A percentile compares a stretch with the other conserved stretches of the same genome.
phyloP scores from a whole-genome alignment of 768 basidiomycete species.

The Mycena polygramma region DNA sequence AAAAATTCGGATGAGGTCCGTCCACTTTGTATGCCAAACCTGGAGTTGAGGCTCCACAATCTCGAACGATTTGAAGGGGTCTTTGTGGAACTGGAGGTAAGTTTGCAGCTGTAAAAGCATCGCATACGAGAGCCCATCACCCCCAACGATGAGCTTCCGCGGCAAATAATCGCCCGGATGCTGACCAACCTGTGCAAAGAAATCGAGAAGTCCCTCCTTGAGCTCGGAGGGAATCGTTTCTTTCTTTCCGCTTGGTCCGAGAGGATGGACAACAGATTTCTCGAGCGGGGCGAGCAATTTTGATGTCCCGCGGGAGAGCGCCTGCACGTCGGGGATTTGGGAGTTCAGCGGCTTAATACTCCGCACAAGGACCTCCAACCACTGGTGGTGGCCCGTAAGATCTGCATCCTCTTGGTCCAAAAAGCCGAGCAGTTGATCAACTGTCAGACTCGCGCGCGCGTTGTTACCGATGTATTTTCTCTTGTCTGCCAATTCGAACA shows the following conservation, averaged over 20 bases:
- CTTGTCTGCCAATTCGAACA: too few relatives aligned
- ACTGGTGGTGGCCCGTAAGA: too few relatives aligned
- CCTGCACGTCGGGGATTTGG: too few relatives aligned
- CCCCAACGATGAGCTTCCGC: slow-evolving; percentile 45
- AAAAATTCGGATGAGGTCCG: slow-evolving; percentile 33
- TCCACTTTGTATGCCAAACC: slow-evolving; percentile 39
- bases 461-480: too few relatives aligned
- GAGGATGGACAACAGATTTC: too few relatives aligned
- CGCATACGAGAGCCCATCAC: slow-evolving; percentile 54
- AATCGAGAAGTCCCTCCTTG: slow-evolving; percentile 6
- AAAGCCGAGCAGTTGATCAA: too few relatives aligned
- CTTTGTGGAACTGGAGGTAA: slow-evolving; percentile 36
- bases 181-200: slow-evolving; percentile 26
- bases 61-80: slow-evolving; percentile 33
- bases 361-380: too few relatives aligned
- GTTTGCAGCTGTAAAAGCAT: slow-evolving; percentile 35
- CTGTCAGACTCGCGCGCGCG: too few relatives aligned
- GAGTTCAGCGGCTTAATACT: too few relatives aligned
- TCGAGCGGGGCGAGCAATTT: too few relatives aligned
- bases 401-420: too few relatives aligned
- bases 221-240: slow-evolving; percentile 10
- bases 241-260: slow-evolving; percentile 11
- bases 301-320: too few relatives aligned
- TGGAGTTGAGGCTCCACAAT: slow-evolving; percentile 32
- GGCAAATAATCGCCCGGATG: slow-evolving; percentile 35